phyloP scores from a whole-genome alignment of 106 monocot genomes.

The Hemerocallis citrina region DNA sequence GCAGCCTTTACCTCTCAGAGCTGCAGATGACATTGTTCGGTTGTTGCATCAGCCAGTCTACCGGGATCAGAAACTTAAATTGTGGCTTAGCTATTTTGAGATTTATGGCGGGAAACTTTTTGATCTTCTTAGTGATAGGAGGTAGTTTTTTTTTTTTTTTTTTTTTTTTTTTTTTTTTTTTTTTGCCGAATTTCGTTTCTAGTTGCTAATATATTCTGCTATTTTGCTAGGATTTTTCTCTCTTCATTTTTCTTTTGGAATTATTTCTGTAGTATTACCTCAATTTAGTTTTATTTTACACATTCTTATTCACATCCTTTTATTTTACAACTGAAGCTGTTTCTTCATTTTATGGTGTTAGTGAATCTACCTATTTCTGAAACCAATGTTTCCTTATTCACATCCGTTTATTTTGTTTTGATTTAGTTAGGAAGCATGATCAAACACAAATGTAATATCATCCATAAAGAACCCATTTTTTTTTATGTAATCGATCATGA shows the following conservation, averaged over 20 bases:
- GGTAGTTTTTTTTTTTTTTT: constrained; percentile 37
- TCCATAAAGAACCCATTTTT: too few relatives aligned
- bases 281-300: neutral
- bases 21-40: constrained; percentile 66
- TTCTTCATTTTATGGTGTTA: neutral
- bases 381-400: neutral
- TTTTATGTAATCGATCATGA: too few relatives aligned
- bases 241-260: neutral
- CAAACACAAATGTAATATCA: too few relatives aligned
- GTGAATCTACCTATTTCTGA: neutral
- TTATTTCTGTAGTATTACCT: neutral
- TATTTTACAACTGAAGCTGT: neutral
- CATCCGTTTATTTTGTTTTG: too few relatives aligned
- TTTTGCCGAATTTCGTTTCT: too few relatives aligned
- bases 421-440: too few relatives aligned
- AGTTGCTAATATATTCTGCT: neutral
- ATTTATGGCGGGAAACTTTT: constrained; percentile 98
- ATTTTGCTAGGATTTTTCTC: neutral
- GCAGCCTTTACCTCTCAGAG: constrained; percentile 89
- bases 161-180: neutral
- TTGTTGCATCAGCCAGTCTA: constrained; percentile 58
- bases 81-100: constrained; percentile 98
- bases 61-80: constrained; percentile 62
- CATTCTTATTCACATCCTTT: neutral
- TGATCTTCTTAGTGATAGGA: constrained; percentile 92